Evolutionary conservation across 2,329 filamentous ascomycete genomes (phyloP), one percentile per base, ranked within the genome.

Genomic region (Verticillium nonalfalfae): DNA sequence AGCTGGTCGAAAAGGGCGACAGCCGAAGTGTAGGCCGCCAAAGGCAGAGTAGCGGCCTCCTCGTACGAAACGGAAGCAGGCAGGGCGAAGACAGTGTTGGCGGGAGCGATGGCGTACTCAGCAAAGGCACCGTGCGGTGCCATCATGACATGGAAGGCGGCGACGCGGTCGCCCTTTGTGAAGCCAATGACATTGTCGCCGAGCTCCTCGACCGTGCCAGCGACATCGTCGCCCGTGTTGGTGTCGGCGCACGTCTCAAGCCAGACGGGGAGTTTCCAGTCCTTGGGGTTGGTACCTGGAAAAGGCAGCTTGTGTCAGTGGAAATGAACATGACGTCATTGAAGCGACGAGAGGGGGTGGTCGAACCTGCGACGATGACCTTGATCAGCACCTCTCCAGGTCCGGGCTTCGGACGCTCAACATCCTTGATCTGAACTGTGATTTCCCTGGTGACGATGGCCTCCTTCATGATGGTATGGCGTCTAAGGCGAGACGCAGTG

Each of bases 101-200:
- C 76, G 72, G 76, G 81, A 0, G 81, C 79, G 11, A 88, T 72
- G 2, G 84, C 82, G 65, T 88, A 89, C 67, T 88, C 85, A 3
- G 85, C 86, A 63, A 81, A 89, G 7, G 76, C 79, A 2, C 86
- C 86, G 39, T 77, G 69, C 0, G 79, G 75, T 0, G 73, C 72
- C 54, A 72, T 66, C 78, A 88, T 86, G 64, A 84, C 74, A 60
- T 82, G 79, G 59, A 80, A 81, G 0, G 77, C 78, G 0, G 76
- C 78, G 31, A 82, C 80, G 35, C 80, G 74, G 61, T 82, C 79
- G 15, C 79, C 80, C 7, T 65, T 58, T 10, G 21, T 50, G 58
- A 65, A 61, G 38, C 65, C 63, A 35, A 61, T 60, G 7, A 69
- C 63, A 7, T 62, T 62, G 2, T 58, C 54, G 7, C 69, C 69